phyloP scores from a whole-genome alignment of 257 asterid genomes.

The Nicotiana noctiflora region DNA sequence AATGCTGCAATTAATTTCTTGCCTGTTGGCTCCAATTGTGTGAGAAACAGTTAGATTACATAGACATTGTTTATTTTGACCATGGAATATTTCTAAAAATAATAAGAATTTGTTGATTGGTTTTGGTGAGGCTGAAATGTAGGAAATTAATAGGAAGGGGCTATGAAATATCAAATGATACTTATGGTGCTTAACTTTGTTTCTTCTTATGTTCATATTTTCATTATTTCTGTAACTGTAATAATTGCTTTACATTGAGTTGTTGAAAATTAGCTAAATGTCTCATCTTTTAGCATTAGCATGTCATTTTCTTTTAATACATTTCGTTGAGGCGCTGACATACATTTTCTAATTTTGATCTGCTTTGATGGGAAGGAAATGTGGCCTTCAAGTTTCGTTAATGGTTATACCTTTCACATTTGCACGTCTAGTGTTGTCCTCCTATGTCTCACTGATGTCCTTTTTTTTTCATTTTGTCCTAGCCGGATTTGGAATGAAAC shows the following conservation, averaged over 20 bases:
- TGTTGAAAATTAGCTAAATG: neutral
- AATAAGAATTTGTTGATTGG: neutral
- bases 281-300: neutral
- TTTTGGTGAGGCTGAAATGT: neutral
- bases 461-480: slow-evolving; percentile 19
- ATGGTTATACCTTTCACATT: neutral
- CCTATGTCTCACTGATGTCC: slow-evolving; percentile 1
- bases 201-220: neutral
- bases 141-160: neutral
- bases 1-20: neutral
- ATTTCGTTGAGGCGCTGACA: neutral
- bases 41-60: neutral
- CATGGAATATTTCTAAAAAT: neutral
- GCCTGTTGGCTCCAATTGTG: neutral
- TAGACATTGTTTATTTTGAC: neutral
- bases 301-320: neutral
- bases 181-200: neutral
- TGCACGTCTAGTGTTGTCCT: neutral
- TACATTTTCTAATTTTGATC: neutral
- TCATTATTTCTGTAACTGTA: neutral
- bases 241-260: neutral
- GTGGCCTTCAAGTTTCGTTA: neutral
- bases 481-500: slow-evolving; percentile 99
- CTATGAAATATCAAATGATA: neutral
- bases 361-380: neutral